These are phyloP conservation scores for Vaccinium vitisidaea DNA, from an alignment of 148 eudicot species.

Conservation along the genomic window DNA sequence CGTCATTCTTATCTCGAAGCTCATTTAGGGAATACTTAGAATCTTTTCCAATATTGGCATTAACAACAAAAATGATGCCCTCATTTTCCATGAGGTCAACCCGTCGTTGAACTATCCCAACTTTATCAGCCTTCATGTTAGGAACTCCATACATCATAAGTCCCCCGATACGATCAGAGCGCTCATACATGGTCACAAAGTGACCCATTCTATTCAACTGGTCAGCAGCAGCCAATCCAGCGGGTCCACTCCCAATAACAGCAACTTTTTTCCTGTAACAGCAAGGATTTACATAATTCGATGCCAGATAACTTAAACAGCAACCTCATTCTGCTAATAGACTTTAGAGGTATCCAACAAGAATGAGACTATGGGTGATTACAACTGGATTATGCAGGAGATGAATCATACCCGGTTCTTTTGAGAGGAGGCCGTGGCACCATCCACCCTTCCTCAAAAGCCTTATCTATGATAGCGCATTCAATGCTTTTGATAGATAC, in stretches of 20 bases:
- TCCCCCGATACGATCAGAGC: conserved; percentile 93
- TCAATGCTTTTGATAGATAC: conserved; percentile 93
- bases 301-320: not conserved
- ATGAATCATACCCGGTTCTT: conserved; percentile 71
- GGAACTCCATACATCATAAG: conserved; percentile 99
- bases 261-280: conserved; percentile 74
- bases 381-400: not conserved
- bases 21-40: conserved; percentile 56
- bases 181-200: conserved; percentile 85
- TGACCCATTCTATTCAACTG: conserved; percentile 94
- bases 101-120: conserved; percentile 77
- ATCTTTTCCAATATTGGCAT: conserved; percentile 87
- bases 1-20: conserved; percentile 74
- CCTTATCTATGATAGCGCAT: conserved; percentile 93
- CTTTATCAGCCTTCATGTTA: conserved; percentile 93
- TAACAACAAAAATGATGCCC: conserved; percentile 79
- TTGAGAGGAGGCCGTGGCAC: conserved; percentile 84
- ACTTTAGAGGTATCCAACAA: not conserved
- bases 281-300: not conserved
- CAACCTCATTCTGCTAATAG: not conserved
- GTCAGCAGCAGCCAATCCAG: conserved; percentile 98
- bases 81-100: conserved; percentile 88
- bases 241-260: conserved; percentile 92
- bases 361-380: not conserved
- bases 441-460: conserved; percentile 99